Evolutionary conservation across 73 alveolate genomes (phyloP).

Genomic region (Paramecium octaurelia): DNA sequence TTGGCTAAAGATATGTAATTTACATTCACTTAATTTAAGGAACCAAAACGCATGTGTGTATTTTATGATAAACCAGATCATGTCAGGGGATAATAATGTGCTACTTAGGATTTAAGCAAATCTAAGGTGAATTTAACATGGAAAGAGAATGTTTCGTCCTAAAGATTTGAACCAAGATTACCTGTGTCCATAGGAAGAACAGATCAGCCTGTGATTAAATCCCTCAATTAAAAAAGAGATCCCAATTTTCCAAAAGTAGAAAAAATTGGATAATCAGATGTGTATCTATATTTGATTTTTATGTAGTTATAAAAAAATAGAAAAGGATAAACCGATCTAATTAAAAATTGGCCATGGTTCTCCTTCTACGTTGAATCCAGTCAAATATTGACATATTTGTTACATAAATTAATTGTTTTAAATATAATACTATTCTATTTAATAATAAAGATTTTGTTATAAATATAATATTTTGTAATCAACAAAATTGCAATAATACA

Average conservation of each 20-base stretch:
- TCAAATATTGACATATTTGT: constrained; percentile 48
- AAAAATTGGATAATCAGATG: constrained; percentile 61
- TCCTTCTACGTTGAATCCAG: constrained; percentile 61
- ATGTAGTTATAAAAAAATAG: constrained; percentile 39
- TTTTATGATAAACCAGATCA: constrained; percentile 43
- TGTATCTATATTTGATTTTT: background rate
- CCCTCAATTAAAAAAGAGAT: constrained; percentile 37
- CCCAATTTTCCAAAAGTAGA: constrained; percentile 39
- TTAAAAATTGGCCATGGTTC: constrained; percentile 61
- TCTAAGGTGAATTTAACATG: constrained; percentile 52
- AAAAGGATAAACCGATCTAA: constrained; percentile 51
- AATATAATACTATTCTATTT: background rate
- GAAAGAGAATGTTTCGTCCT: constrained; percentile 37
- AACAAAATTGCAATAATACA: background rate
- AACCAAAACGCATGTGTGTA: constrained; percentile 49
- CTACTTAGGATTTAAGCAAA: constrained; percentile 28
- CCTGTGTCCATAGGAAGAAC: constrained; percentile 41
- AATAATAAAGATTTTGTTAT: background rate
- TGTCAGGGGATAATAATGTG: constrained; percentile 22
- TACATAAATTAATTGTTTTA: background rate
- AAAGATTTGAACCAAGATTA: constrained; percentile 50
- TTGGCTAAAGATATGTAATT: constrained; percentile 53
- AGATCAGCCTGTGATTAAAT: constrained; percentile 24
- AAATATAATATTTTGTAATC: background rate
- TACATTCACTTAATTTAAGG: background rate